Base-by-base conservation (phyloP, 1,284 basidiomycete genomes). In the Microbotryomycetes sp. region DNA sequence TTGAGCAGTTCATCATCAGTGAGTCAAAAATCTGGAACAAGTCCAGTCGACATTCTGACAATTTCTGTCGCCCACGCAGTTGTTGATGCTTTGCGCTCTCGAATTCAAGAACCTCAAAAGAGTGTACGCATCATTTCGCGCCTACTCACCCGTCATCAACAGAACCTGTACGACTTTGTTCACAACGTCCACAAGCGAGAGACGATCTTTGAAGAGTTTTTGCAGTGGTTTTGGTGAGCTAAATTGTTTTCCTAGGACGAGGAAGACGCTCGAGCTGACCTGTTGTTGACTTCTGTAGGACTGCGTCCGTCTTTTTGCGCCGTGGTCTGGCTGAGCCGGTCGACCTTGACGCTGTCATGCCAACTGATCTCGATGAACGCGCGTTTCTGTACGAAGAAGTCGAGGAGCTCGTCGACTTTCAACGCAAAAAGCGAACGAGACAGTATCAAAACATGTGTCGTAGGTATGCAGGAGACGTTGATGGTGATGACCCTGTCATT, bases 101-200 rank as follows among this genome's bases (percentile, higher is more conserved):
- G 69, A 26, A 63, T 71, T 30, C 67, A 86, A 60, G 87, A 97
- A 69, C 88, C 94, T 0, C 83, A 84, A 59, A 78, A 80, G 52
- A 92, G 91, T 9, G 93, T 97, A 2, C 89, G 94, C 73, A 85
- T 85, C 3, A 96, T 97, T 74, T 89, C 96, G 64, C 85, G 92
- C 72, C 84, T 98, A 15, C 87, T 97, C 32, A 83, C 88, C 70
- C 84, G 94, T 26, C 94, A 97, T 75, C 91, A 97, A 73, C 91
- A 93, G 73, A 78, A 89, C 0, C 96, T 97, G 78, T 98, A 97
- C 80, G 81, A 81, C 58, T 98, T 97, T 75, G 91, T 98, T 28
- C 91, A 97, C 81, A 93, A 94, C 71, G 92, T 97, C 6, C 94
- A 98, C 73, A 26, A 59, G 45, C 32, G 58, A 31, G 70, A 71